Evolutionary conservation across 1,284 basidiomycete genomes (phyloP).

Genomic region (Thecaphora frezii): DNA sequence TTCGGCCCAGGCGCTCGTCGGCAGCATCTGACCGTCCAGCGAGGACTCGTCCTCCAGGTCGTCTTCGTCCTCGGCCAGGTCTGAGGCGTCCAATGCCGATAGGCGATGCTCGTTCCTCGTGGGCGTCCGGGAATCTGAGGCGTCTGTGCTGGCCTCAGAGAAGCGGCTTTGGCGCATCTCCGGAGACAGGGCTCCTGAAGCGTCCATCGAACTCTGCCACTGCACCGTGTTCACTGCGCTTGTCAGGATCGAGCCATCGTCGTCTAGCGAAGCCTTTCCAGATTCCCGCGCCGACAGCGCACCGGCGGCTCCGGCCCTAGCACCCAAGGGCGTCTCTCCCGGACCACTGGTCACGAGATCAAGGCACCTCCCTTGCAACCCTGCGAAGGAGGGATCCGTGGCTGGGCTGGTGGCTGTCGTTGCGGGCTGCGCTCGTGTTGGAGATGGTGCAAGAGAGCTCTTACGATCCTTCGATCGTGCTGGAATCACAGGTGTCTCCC

Average conservation of each 20-base stretch:
- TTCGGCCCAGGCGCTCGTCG: conserved; percentile 48
- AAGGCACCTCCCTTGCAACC: too few relatives aligned
- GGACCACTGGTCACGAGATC: too few relatives aligned
- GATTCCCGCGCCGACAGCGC: too few relatives aligned
- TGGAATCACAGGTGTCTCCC: neutral
- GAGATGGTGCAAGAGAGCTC: too few relatives aligned
- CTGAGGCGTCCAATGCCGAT: conserved; percentile 2
- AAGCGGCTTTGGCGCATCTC: conserved; percentile 28
- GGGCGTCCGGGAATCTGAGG: conserved; percentile 24
- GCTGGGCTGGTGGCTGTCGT: too few relatives aligned
- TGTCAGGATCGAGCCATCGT: neutral
- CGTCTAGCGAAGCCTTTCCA: neutral
- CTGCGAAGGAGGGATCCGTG: too few relatives aligned
- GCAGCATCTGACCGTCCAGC: conserved; percentile 36
- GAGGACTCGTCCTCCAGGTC: conserved; percentile 25
- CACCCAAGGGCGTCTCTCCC: neutral
- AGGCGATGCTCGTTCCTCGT: conserved; percentile 28
- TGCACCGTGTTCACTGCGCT: neutral
- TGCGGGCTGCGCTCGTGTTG: too few relatives aligned
- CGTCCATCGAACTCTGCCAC: conserved; percentile 4
- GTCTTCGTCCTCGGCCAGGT: conserved; percentile 3
- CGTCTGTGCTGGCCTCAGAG: conserved; percentile 35
- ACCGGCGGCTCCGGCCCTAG: too few relatives aligned
- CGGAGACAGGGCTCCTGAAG: conserved; percentile 15
- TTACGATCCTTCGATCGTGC: neutral